These are phyloP conservation scores for Cyberlindnera samutprakarnensis DNA, from an alignment of 805 yeast species.

Conservation along the genomic window DNA sequence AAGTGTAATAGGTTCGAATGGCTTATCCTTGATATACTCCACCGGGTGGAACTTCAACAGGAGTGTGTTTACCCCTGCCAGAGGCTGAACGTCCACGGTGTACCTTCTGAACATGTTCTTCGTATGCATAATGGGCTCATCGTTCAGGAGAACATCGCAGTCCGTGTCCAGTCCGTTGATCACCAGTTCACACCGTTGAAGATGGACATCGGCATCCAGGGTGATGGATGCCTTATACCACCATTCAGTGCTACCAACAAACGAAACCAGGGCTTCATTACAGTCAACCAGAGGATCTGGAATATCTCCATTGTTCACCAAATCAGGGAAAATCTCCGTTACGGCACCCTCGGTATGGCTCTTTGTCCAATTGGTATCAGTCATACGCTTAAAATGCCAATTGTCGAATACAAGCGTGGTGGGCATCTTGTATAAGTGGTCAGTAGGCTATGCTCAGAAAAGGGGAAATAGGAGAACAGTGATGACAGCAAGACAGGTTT, in stretches of 20 bases:
- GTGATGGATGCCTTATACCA: conserved; percentile 29
- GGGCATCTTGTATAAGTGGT: too few species aligned
- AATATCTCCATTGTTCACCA: conserved; percentile 29
- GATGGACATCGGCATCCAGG: conserved; percentile 20
- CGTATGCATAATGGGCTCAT: conserved; percentile 25
- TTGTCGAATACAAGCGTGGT: conserved; percentile 3
- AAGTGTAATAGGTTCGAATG: conserved; percentile 10
- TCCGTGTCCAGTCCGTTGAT: conserved; percentile 21
- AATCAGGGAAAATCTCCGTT: conserved; percentile 36
- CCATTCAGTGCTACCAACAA: conserved; percentile 46
- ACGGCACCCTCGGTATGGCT: conserved; percentile 5
- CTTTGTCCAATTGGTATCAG: conserved; percentile 5
- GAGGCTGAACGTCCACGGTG: conserved; percentile 21
- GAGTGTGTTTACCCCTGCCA: conserved; percentile 23
- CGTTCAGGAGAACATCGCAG: conserved; percentile 28
- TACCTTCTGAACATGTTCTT: conserved; percentile 38
- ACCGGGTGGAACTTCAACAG: conserved; percentile 33
- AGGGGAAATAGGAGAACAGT: too few species aligned
- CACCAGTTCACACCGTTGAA: conserved; percentile 14
- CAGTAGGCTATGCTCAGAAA: too few species aligned
- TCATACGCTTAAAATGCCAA: conserved; percentile 9
- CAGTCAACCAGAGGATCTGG: conserved; percentile 38
- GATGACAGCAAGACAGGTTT: too few species aligned
- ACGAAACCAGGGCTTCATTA: conserved; percentile 38
- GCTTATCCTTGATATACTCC: conserved; percentile 26